Base-by-base conservation (phyloP, 805 yeast genomes). In the Candida sphagnicola region DNA sequence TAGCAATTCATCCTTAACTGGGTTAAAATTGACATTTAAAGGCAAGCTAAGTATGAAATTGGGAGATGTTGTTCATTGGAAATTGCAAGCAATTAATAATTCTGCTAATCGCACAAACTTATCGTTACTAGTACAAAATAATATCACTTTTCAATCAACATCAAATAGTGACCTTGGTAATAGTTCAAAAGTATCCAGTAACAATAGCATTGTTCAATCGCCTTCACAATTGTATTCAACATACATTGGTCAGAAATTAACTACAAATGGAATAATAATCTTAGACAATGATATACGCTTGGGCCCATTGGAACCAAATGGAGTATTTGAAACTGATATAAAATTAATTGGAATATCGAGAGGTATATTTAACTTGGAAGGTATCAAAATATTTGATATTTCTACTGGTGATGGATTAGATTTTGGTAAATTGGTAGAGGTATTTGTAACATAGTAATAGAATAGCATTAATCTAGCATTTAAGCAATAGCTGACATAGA, bases 351-450 rank as follows among this genome's bases (percentile, higher is more conserved):
- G 87, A 0, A 60, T 84, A 11, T 73, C 78, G 30, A 68, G 70
- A 46, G 95, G 95, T 0, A 70, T 81, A 5, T 80, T 74, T 53
- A 74, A 76, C 31, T 59, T 86, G 15, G 78, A 74, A 39, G 88
- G 85, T 2, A 70, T 83, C n/a, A 74, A 74, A 41, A 65, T 86
- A 11, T 70, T 80, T 34, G 95, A 85, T 50, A 62, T 78, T 8
- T 51, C 56, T 26, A 71, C 79, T 14, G 87, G 90, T 3, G 90
- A 84, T 40, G 74, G 78, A 1, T 70, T 80, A 45, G 89, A 80
- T 44, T 81, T 85, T 53, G 89, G 88, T 1, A 73, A 77, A 41
- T 61, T 85, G 38, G 65, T 85, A 26, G 89, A 84, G 49, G 84
- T 85, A 2, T 71, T 80, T 40, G 87, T 85, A 6, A 62, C 62